Base-by-base conservation (phyloP, 768 basidiomycete genomes). In the Russula emetica region DNA sequence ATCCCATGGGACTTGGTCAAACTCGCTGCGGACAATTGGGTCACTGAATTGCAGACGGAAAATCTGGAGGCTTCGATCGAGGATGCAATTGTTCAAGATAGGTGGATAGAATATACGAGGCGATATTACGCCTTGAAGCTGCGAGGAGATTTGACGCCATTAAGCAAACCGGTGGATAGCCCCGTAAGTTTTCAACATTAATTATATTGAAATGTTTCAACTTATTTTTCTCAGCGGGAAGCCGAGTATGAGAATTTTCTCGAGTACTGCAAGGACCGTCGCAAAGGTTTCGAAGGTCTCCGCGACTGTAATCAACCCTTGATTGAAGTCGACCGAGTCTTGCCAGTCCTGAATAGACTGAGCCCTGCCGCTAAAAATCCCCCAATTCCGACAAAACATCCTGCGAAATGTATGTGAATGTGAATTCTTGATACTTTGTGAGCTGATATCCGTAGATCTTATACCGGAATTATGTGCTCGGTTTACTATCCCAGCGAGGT, bases 401-500 rank as follows among this genome's bases (percentile, higher is more conserved):
- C 79, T 6, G 78, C 82, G 6, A 89, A 87, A 76, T 88, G 90
- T 90, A 72, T 36, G 83, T 70, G 58, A 51, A 26, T 52, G 16
- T 16, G 34, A 40, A 44, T 28, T 22, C 5, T 11, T 44, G 7
- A n/a, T n/a, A 20, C n/a, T 44, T n/a, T 44, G 40, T 56, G 7
- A 28, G 34, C 60, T 64, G 40, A 64, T 40, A 42, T 49, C 22
- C 53, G 53, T 42, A 65, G 64, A 65, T 40, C 64, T 65, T 40
- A 65, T 65, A 69, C 92, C 92, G n/a, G 92, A 93, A 72, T 76
- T 92, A 18, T 89, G 86, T 70, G 80, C 80, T 49, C 88, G 83
- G 70, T 85, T 82, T 70, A 86, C 85, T 11, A 77, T 92, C 63
- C 84, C 89, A 40, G 87, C 87, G 28, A 90, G 85, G 91, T 88